phyloP scores from a whole-genome alignment of 2,329 filamentous ascomycete species.

The Balansia obtecta region DNA sequence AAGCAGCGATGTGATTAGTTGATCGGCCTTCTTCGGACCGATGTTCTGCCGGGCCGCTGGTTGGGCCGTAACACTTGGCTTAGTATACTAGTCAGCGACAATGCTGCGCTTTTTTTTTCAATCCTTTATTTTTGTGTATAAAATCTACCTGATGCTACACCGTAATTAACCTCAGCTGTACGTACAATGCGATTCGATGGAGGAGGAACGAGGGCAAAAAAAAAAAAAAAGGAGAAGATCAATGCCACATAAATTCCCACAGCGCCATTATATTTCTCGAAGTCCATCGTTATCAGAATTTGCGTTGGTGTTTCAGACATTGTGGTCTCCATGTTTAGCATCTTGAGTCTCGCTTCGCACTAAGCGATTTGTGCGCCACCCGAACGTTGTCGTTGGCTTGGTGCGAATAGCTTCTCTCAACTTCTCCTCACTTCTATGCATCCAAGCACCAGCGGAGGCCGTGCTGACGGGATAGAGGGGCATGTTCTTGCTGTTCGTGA shows the following conservation, averaged over 20 bases:
- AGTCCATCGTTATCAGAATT: background rate
- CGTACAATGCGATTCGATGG: background rate
- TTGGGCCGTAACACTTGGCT: no score
- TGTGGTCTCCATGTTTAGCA: background rate
- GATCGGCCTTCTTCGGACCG: no score
- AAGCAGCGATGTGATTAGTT: no score
- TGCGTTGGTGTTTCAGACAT: background rate
- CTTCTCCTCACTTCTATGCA: conserved; percentile 27
- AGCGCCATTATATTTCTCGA: background rate
- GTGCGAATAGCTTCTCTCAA: conserved; percentile 26
- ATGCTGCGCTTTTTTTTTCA: no score
- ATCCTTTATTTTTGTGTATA: background rate
- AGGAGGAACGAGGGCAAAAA: no score
- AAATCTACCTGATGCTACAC: background rate
- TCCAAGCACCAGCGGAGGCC: conserved; percentile 24
- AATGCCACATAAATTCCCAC: background rate
- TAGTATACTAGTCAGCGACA: background rate
- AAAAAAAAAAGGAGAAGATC: no score
- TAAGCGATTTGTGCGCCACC: conserved; percentile 14
- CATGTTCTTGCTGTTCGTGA: conserved; percentile 29
- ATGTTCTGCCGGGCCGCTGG: no score
- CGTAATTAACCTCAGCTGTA: background rate
- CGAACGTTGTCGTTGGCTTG: conserved; percentile 25
- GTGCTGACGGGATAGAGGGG: conserved; percentile 43
- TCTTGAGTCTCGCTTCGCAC: background rate